Conservation (phyloP, 805 yeast species). For the Nakazawaea ambrosiae region DNA sequence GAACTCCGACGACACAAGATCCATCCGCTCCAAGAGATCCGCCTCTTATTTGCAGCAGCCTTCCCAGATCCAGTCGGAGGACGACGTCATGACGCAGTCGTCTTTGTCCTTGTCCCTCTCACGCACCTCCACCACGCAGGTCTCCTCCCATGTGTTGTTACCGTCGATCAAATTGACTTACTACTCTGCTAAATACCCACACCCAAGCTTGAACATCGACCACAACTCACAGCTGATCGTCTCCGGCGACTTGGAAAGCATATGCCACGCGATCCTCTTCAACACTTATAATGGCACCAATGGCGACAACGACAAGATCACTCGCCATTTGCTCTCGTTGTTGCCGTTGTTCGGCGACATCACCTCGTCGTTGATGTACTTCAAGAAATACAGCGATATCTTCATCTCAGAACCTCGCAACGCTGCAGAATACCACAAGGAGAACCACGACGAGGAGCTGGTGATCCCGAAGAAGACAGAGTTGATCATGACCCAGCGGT, state of each 20-base stretch:
- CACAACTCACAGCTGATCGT: conserved; percentile 33
- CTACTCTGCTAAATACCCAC: conserved; percentile 43
- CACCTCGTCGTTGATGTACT: conserved; percentile 32
- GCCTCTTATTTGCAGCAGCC: background rate
- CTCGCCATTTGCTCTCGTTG: conserved; percentile 38
- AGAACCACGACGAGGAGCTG: conserved; percentile 3
- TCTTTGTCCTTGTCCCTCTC: conserved; percentile 4
- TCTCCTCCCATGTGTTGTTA: too few species aligned
- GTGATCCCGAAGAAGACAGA: conserved; percentile 27
- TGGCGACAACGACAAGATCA: conserved; percentile 18
- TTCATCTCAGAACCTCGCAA: conserved; percentile 13
- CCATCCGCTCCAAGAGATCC: conserved; percentile 6
- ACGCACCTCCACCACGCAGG: background rate
- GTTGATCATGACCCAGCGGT: conserved; percentile 38
- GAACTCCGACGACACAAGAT: conserved; percentile 1
- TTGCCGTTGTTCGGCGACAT: conserved; percentile 50
- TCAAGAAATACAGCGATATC: conserved; percentile 26
- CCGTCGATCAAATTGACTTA: conserved; percentile 17
- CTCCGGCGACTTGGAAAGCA: conserved; percentile 60
- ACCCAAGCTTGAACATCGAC: conserved; percentile 54
- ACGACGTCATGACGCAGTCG: conserved; percentile 1
- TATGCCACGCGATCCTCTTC: conserved; percentile 69
- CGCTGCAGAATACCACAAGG: background rate
- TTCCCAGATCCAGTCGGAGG: background rate
- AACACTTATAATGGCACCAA: conserved; percentile 30